A percentile compares a stretch with the other conserved stretches of the same genome.
Conservation (phyloP, 495 filamentous ascomycete species). For the Oidiodendron maius region DNA sequence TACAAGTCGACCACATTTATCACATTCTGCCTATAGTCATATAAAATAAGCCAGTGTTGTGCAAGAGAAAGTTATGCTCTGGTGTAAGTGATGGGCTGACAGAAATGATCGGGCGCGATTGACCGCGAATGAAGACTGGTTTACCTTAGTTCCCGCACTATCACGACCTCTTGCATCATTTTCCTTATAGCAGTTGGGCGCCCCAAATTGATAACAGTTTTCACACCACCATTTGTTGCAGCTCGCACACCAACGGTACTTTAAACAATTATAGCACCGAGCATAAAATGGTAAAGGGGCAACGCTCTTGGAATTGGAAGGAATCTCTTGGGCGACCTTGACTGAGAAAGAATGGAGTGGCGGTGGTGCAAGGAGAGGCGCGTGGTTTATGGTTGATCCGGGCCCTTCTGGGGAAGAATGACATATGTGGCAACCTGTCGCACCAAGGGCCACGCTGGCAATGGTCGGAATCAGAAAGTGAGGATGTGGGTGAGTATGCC, state of each 20-base stretch:
- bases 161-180: background rate
- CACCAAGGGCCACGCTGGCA: background rate
- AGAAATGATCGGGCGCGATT: background rate
- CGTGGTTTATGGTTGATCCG: background rate
- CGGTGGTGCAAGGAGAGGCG: background rate
- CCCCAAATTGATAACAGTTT: background rate
- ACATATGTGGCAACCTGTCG: background rate
- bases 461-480: background rate
- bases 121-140: background rate
- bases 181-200: background rate
- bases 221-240: background rate
- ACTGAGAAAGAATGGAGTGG: background rate
- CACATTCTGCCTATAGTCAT: background rate
- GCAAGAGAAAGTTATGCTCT: background rate
- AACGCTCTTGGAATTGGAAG: background rate
- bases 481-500: background rate
- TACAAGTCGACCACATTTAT: background rate
- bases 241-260: background rate
- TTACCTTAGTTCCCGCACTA: background rate
- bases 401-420: background rate
- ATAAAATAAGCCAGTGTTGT: background rate
- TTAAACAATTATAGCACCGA: background rate
- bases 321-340: background rate
- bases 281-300: background rate
- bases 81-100: too few species aligned